Evolutionary conservation across 352 stramenopile species (phyloP), one percentile per base, ranked within the genome.

Genomic region (Phytophthora rubi): DNA sequence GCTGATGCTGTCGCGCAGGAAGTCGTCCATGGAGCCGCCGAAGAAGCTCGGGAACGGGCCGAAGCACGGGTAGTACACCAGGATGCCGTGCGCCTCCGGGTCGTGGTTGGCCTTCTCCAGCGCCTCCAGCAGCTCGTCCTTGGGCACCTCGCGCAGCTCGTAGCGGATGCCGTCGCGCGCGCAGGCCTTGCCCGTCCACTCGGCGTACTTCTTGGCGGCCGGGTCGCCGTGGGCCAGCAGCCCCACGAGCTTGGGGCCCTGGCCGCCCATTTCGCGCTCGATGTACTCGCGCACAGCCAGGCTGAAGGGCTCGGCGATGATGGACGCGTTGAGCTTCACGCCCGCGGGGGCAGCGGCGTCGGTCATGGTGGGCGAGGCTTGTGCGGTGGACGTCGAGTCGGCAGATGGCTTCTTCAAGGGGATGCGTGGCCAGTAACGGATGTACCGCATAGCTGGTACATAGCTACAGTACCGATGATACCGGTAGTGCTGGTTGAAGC

Each of bases 41-140:
- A 89, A 98, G 77, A 99, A 99, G 48, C 89, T 98, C 65, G 98
- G 96, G 67, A 98, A 97, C 48, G 93, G 73, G 45, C 97, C 97
- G 70, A 99, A 99, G 81, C 98, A 98, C 53, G 97, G 97, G 83
- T 99, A 99, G 82, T 99, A 99, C 16, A 99, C 93, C 59, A 99
- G 97, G 67, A 99, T 98, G 42, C 97, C 96, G 81, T 98, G 93
- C 53, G 99, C 97, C n/a, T 96, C 85, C 16, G 91, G 85, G 77
- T 98, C 91, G 44, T 83, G 88, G 80, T 99, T 99, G 59, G 94
- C 94, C 62, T 95, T 86, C 56, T 98, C 84, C 12, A 99, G 79
- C 13, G 92, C 94, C n/a, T 86, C 82, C 62, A 99, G 88, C 30
- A 99, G 84, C 39, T 98, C 93, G 67, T 98, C 93, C 51, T 97